Percentiles rank a stretch among this genome's conserved stretches.
Conservation (phyloP, 495 filamentous ascomycete genomes). For the Penicillium macrosclerotiorum region DNA sequence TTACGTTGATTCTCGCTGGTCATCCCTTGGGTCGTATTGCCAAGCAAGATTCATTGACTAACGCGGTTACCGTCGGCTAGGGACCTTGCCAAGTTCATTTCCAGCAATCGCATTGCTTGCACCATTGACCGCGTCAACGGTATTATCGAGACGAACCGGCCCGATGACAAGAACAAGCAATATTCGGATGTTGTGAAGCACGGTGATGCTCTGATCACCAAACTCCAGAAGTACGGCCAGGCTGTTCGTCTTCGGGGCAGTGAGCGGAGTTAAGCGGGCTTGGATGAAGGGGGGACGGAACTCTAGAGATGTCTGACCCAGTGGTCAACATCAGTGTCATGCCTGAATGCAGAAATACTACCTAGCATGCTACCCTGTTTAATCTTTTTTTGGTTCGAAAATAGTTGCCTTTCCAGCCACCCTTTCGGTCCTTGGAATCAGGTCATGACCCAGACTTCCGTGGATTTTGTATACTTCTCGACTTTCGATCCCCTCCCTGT, state of each 20-base stretch:
- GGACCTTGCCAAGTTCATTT: constrained; percentile 96
- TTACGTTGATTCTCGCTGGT: neutral
- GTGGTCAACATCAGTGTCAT: constrained; percentile 4
- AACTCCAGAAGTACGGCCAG: constrained; percentile 98
- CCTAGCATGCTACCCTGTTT: constrained; percentile 6
- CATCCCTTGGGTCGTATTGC: neutral
- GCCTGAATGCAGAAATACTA: constrained; percentile 4
- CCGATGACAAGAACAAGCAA: constrained; percentile 98
- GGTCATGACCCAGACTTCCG: neutral
- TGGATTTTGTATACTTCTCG: neutral
- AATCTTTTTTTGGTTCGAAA: neutral
- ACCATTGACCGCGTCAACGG: constrained; percentile 97
- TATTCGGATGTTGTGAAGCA: constrained; percentile 97
- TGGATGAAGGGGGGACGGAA: constrained; percentile 2
- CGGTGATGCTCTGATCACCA: constrained; percentile 94
- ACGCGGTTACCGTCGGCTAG: constrained; percentile 50
- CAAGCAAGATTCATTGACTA: no score
- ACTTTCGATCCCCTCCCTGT: neutral
- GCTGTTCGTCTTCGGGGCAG: constrained; percentile 90
- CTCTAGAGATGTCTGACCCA: constrained; percentile 1
- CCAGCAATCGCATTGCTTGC: constrained; percentile 87
- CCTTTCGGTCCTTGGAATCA: neutral
- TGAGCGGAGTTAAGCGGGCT: constrained; percentile 65
- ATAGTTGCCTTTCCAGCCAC: neutral
- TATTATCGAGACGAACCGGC: constrained; percentile 95